Evolutionary conservation across 1,284 basidiomycete species (phyloP), one percentile per base, ranked within the genome.

Genomic region (Melampsora americana): DNA sequence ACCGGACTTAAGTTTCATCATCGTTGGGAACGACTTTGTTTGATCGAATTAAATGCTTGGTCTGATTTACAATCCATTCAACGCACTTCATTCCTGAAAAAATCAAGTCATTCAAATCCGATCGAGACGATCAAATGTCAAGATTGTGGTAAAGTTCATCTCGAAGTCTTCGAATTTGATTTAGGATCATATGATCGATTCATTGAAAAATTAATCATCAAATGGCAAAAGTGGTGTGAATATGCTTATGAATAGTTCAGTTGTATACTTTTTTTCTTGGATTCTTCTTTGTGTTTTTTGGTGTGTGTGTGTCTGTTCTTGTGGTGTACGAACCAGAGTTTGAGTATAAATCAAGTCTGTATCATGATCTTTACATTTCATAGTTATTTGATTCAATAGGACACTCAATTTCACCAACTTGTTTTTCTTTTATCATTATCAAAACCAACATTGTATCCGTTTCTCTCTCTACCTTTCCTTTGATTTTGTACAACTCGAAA

Each of bases 141-240:
- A 16, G 71, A 74, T 67, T 74, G 71, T 42, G 64, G 50, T 44
- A 66, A 66, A 46, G 35, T 60, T 44, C 71, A 74, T 46, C 3
- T 23, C 2, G 71, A 74, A 66, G 16, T 74, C 20, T 66, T 74
- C 23, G n/a, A 5, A 39, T 39, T 74, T 30, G 26, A 66, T 39
- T 4, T n/a, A 30, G 71, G 71, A 32, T 30, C 48, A 28, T 74
- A 26, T 46, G 71, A 74, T n/a, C 1, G 48, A 7, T 20, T 74
- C 12, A 42, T 74, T 28, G 60, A 66, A 35, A 26, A 48, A 50
- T 20, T 74, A 20, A 66, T 74, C 50, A 6, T 50, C 5, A 66
- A 59, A 66, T 73, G 71, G 71, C 20, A 20, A 20, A 59, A 39
- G 23, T 73, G 61, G 61, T 73, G 71, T 56, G 16, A 30, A n/a